These are phyloP conservation scores for Oenanthe sinensis DNA, from an alignment of 129 eudicot species.

Conservation along the genomic window DNA sequence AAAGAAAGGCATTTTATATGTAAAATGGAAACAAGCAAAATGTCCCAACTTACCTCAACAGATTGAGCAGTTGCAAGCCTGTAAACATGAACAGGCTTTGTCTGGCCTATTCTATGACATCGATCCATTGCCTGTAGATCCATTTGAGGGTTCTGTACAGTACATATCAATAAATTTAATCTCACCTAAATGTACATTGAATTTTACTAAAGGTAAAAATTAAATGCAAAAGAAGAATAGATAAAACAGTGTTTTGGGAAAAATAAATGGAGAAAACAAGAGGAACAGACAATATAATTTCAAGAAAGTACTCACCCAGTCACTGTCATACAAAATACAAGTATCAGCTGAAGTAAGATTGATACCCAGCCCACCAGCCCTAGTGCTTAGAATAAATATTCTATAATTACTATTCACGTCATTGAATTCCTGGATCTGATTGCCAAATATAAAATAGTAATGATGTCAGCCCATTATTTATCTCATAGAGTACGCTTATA, in stretches of 20 bases:
- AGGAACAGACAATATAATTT: background rate
- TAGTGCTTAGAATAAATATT: constrained; percentile 82
- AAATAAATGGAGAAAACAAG: background rate
- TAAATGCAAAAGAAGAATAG: background rate
- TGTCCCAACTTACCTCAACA: constrained; percentile 45
- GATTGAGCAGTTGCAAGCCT: constrained; percentile 96
- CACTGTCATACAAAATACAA: constrained; percentile 90
- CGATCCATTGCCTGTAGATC: constrained; percentile 99
- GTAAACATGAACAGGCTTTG: constrained; percentile 98
- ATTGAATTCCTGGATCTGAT: constrained; percentile 87
- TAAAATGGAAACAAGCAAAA: background rate
- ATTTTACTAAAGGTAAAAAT: background rate
- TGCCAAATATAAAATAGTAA: background rate
- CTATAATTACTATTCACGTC: constrained; percentile 47
- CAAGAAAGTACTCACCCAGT: constrained; percentile 56
- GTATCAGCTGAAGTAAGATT: constrained; percentile 98
- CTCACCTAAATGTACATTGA: background rate
- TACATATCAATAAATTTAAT: constrained; percentile 13
- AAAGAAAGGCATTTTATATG: background rate
- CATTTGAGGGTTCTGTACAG: constrained; percentile 93
- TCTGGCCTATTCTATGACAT: constrained; percentile 97
- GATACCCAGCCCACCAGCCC: constrained; percentile 98
- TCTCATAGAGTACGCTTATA: background rate
- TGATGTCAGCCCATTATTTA: background rate
- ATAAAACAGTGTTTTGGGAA: background rate